Base-by-base conservation (phyloP, 176 grass and related monocot genomes). In the Ensete glaucum region DNA sequence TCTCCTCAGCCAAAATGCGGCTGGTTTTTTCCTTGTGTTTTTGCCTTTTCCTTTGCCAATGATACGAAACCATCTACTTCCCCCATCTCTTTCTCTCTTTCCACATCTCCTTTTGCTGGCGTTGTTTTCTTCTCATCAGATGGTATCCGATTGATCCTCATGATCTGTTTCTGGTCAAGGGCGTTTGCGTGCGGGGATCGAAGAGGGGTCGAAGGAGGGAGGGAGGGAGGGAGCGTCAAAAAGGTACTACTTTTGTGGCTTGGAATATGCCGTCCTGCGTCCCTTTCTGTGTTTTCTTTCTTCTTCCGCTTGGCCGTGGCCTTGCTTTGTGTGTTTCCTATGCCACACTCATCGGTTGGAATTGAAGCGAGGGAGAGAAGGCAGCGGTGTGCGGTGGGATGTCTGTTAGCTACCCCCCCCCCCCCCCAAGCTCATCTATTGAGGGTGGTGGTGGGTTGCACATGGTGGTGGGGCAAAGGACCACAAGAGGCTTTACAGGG, bases 161-260 rank as follows among this genome's bases (percentile, higher is more conserved):
- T 43, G 34, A 43, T 43, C 51, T 70, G 19, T 20, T 70, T 70
- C 43, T 70, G 67, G 27, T 50, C 9, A 69, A 69, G 16, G 34
- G 67, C 9, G 43, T 21, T 70, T 70, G 67, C 67, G 67, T 70
- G 67, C 17, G 43, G 67, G 48, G 43, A 70, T n/a, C 10, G 67
- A 20, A 50, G 17, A 70, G 67, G 17, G 67, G 34, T 49, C 23
- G 67, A 50, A 34, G 17, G 34, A 43, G 34, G 34, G 67, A 70
- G 43, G 11, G 67, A 50, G 67, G 17, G 34, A 43, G 34, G 34
- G 67, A 70, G 43, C 14, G 22, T 25, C 24, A 25, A 66, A 66
- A 66, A 66, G 67, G 67, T 19, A n/a, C 27, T 50, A 69, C 34
- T 43, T 43, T 43, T 43, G 34, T 43, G 34, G 34, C 5, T 43